Conservation (phyloP, 2,329 filamentous ascomycete genomes). For the Paecilomyces formosus region DNA sequence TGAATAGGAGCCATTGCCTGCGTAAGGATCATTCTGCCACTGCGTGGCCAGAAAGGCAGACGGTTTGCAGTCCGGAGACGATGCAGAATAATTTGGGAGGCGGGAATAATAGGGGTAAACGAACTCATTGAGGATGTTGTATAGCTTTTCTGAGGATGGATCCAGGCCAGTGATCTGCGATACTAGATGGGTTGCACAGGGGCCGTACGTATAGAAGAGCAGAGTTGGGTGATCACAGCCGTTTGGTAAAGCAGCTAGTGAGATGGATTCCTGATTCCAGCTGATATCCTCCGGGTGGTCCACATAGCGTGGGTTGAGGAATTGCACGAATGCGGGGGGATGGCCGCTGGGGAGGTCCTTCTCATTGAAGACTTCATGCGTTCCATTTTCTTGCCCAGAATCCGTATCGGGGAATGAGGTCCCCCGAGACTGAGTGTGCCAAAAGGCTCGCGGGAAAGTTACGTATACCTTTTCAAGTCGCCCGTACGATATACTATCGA, state of each 20-base stretch:
- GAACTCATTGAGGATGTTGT: conserved; percentile 54
- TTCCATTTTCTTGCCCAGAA: conserved; percentile 3
- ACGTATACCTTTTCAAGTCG: conserved; percentile 47
- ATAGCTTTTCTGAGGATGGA: conserved; percentile 40
- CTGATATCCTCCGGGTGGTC: conserved; percentile 50
- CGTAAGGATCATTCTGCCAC: conserved; percentile 72
- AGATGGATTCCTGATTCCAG: conserved; percentile 73
- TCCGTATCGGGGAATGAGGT: conserved; percentile 5
- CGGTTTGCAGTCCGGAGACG: conserved; percentile 53
- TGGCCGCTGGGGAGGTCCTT: conserved; percentile 19
- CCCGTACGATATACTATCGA: conserved; percentile 42
- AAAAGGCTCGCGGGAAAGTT: conserved; percentile 69
- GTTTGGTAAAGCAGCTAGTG: conserved; percentile 59
- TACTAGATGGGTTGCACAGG: conserved; percentile 34
- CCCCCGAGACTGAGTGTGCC: conserved; percentile 44
- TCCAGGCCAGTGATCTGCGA: conserved; percentile 20
- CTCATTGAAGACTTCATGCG: not conserved
- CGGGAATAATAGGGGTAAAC: conserved; percentile 72
- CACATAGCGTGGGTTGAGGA: conserved; percentile 64
- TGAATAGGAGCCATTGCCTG: conserved; percentile 73
- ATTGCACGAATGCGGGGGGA: conserved; percentile 64
- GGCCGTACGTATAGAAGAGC: conserved; percentile 60
- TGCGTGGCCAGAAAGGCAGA: conserved; percentile 59
- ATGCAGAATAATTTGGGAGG: conserved; percentile 58
- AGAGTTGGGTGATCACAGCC: conserved; percentile 66